Evolutionary conservation across 129 eudicot species (phyloP).

Genomic region (Centella asiatica): DNA sequence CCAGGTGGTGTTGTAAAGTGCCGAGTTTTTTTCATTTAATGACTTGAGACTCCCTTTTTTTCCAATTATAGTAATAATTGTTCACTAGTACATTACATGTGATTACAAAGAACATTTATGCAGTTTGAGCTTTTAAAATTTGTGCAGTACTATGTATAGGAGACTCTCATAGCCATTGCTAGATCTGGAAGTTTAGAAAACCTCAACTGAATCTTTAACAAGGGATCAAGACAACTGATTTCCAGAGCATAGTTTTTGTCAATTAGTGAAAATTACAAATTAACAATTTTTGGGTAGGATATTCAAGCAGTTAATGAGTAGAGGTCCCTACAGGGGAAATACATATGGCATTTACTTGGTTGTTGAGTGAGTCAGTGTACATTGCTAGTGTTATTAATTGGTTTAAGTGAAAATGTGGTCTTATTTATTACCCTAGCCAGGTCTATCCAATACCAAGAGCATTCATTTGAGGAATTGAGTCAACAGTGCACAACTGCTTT

Average conservation of each 20-base stretch:
- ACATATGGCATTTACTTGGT: too few species aligned
- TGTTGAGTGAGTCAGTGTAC: too few species aligned
- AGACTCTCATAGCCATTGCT: neutral
- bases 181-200: slow-evolving; percentile 14
- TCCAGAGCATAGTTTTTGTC: neutral
- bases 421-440: too few species aligned
- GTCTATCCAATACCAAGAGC: too few species aligned
- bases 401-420: too few species aligned
- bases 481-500: too few species aligned
- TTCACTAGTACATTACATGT: slow-evolving; percentile 1
- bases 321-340: too few species aligned
- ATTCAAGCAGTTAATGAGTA: neutral
- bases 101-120: slow-evolving; percentile 18
- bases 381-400: too few species aligned
- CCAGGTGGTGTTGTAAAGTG: slow-evolving; percentile 22
- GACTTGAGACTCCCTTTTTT: slow-evolving; percentile 8
- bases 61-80: neutral
- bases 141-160: neutral
- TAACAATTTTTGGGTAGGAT: neutral
- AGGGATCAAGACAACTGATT: slow-evolving; percentile 19
- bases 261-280: neutral
- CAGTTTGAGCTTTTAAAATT: slow-evolving; percentile 16
- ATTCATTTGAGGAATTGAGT: too few species aligned
- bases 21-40: too few species aligned
- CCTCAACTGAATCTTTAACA: neutral